Base-by-base conservation (phyloP, 495 filamentous ascomycete genomes). In the Gamarada debralockiae region DNA sequence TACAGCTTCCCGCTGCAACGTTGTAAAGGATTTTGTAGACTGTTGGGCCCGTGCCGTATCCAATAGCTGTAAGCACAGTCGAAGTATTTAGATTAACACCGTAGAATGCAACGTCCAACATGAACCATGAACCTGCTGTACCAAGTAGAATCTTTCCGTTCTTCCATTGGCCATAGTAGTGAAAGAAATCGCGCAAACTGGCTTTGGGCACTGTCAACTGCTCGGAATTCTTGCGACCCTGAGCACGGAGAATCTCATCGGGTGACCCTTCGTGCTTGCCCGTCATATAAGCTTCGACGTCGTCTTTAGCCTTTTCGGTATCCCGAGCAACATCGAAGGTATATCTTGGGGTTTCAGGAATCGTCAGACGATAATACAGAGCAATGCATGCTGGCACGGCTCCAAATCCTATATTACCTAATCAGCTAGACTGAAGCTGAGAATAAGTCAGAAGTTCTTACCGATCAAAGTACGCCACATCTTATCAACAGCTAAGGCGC, bases 391-490 rank as follows among this genome's bases (percentile, higher is more conserved):
- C 89, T 3, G 89, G 89, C 8, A 92, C 82, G n/a, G 84, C 82
- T 48, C 88, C 89, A 59, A 90, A 81, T 13, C 88, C 56, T 9
- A 24, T 49, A 3, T 42, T 4, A 9, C 6, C 83, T 86, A 12
- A 88, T 69, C 45, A 85, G 83, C 67, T 79, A 90, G 73, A 86
- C 89, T 18, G 90, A 75, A 15, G 85, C 84, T 46, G 85, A 75
- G 60, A 75, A 80, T n/a, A n/a, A n/a, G n/a, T n/a, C n/a, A n/a
- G n/a, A n/a, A n/a, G n/a, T n/a, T n/a, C n/a, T n/a, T 80, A 24
- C 88, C 87, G 65, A 93, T 85, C 37, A 91, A 70, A 3, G 78
- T 69, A 57, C 89, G 79, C 89, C 89, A 93, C 84, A 93, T 90
- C 73, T 89, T 89, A 70, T 92, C 89, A 14, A 90, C 85, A 15